Conservation (phyloP, 176 grass and related monocot species). For the Urochloa ruziziensis region DNA sequence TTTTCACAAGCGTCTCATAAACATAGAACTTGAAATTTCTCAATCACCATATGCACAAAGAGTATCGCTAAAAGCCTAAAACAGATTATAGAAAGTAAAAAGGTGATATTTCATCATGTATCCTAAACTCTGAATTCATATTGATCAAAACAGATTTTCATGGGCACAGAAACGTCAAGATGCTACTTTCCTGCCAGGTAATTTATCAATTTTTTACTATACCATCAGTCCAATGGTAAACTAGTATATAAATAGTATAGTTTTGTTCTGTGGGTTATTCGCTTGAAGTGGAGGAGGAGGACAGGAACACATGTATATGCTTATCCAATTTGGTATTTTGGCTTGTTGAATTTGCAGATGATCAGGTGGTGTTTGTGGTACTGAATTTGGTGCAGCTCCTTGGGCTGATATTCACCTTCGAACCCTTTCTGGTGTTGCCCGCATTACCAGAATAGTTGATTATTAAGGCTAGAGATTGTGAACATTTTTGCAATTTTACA, state of each 20-base stretch:
- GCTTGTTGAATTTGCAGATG: constrained; percentile 18
- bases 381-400: constrained; percentile 40
- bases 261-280: not conserved
- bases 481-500: not conserved
- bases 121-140: not conserved
- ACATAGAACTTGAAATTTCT: no score
- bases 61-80: no score
- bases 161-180: constrained; percentile 75
- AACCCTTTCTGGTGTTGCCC: constrained; percentile 48
- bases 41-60: no score
- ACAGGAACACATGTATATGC: not conserved
- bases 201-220: not conserved
- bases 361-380: constrained; percentile 43
- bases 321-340: not conserved
- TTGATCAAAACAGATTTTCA: constrained; percentile 52
- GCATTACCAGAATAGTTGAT: not conserved
- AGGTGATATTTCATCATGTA: not conserved
- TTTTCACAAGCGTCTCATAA: no score
- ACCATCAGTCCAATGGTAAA: not conserved
- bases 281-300: not conserved
- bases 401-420: constrained; percentile 32
- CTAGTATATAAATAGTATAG: not conserved
- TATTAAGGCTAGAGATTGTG: not conserved
- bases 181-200: constrained; percentile 59
- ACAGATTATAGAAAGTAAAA: not conserved